Evolutionary conservation across 495 filamentous ascomycete species (phyloP).

Genomic region (Thermochaetoides thermophila): DNA sequence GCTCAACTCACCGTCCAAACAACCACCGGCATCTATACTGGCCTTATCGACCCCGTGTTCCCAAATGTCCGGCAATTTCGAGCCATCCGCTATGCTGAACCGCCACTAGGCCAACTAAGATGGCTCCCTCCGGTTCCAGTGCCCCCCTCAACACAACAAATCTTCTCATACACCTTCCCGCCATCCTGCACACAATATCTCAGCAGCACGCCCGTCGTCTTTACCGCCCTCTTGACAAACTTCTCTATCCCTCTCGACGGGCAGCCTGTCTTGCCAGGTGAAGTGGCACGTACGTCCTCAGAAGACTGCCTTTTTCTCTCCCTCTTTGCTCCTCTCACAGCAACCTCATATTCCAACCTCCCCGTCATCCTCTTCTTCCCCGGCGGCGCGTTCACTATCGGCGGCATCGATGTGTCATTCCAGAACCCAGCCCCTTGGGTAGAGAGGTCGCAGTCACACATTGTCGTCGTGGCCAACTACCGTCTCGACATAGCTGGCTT

Average conservation of each 20-base stretch:
- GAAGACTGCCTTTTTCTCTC: slow-evolving; percentile 47
- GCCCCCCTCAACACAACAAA: slow-evolving; percentile 2
- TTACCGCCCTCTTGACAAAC: too few species aligned
- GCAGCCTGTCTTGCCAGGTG: slow-evolving; percentile 10
- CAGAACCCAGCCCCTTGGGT: slow-evolving; percentile 22
- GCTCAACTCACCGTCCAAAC: slow-evolving; percentile 8
- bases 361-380: slow-evolving; percentile 22
- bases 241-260: too few species aligned
- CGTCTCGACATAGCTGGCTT: slow-evolving; percentile 52
- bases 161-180: slow-evolving; percentile 7
- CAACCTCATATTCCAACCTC: slow-evolving; percentile 10
- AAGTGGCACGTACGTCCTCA: slow-evolving; percentile 4
- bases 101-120: slow-evolving; percentile 32
- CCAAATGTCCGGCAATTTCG: slow-evolving; percentile 28
- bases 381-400: slow-evolving; percentile 16
- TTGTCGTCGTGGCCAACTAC: slow-evolving; percentile 52
- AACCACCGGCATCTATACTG: slow-evolving; percentile 4
- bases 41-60: slow-evolving; percentile 3
- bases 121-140: slow-evolving; percentile 22
- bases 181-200: slow-evolving; percentile 15
- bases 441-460: slow-evolving; percentile 34
- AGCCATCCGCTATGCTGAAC: slow-evolving; percentile 40
- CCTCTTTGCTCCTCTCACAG: slow-evolving; percentile 18
- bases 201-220: slow-evolving; percentile 1
- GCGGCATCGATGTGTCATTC: slow-evolving; percentile 13